A percentile compares a stretch with the other conserved stretches of the same genome.
Conservation (phyloP, 805 yeast species). For the Candida ponderosae region DNA sequence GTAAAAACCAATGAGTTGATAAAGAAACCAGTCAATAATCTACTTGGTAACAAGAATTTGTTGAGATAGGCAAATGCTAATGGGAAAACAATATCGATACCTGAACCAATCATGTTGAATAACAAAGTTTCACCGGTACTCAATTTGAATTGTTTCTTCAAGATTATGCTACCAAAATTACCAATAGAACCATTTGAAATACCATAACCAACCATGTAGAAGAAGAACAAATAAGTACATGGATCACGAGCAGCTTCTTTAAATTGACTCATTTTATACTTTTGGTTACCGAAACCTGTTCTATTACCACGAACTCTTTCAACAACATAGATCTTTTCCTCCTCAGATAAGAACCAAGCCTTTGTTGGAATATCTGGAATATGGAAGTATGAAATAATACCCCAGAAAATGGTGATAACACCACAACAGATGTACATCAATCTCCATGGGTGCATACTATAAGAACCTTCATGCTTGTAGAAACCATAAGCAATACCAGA, state of each 20-base stretch:
- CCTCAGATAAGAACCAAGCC: slow-evolving; percentile 29
- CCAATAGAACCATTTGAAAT: slow-evolving; percentile 38
- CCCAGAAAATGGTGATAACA: slow-evolving; percentile 36
- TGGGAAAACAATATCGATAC: slow-evolving; percentile 21
- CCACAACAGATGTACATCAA: slow-evolving; percentile 45
- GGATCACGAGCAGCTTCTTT: slow-evolving; percentile 33
- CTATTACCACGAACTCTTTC: slow-evolving; percentile 34
- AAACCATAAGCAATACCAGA: slow-evolving; percentile 43
- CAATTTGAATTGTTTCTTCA: slow-evolving; percentile 41
- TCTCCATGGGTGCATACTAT: slow-evolving; percentile 40
- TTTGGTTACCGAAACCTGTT: slow-evolving; percentile 38
- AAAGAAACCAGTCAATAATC: slow-evolving; percentile 38
- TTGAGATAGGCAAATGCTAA: slow-evolving; percentile 22
- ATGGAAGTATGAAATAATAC: slow-evolving; percentile 30
- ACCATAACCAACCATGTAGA: slow-evolving; percentile 22
- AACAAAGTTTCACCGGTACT: slow-evolving; percentile 4
- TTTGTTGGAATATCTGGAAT: slow-evolving; percentile 38
- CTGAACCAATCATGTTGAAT: slow-evolving; percentile 42
- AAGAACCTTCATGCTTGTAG: slow-evolving; percentile 21
- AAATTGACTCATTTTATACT: slow-evolving; percentile 38
- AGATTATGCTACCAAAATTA: slow-evolving; percentile 39
- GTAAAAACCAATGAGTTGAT: not conserved
- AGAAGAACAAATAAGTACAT: slow-evolving; percentile 30
- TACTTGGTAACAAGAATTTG: slow-evolving; percentile 32
- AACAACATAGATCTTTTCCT: slow-evolving; percentile 30